Percentiles rank a stretch among this genome's conserved stretches.
Conservation (phyloP, 768 basidiomycete species). For the Coprinopsis marcescibilis region DNA sequence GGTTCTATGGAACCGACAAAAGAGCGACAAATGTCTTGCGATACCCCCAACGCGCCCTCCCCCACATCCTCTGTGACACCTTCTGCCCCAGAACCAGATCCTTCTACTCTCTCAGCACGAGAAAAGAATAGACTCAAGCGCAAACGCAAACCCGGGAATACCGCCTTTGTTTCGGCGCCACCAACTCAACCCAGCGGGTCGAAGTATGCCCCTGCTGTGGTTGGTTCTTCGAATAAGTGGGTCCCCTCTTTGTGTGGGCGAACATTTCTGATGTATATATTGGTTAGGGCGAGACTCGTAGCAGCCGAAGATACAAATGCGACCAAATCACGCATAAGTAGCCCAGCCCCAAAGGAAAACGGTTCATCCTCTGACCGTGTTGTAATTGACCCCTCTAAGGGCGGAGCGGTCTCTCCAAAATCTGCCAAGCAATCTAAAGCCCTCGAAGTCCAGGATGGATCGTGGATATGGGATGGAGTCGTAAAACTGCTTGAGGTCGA, state of each 20-base stretch:
- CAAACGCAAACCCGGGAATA: slow-evolving; percentile 84
- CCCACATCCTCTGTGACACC: slow-evolving; percentile 42
- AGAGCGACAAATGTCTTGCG: slow-evolving; percentile 35
- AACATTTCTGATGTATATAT: slow-evolving; percentile 3
- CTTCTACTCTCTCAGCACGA: slow-evolving; percentile 71
- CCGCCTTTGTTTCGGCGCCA: slow-evolving; percentile 74
- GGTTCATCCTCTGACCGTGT: slow-evolving; percentile 53
- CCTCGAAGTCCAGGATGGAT: slow-evolving; percentile 66
- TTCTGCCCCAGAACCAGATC: slow-evolving; percentile 39
- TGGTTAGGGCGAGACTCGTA: slow-evolving; percentile 65
- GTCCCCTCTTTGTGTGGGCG: slow-evolving; percentile 12
- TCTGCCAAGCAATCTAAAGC: slow-evolving; percentile 71
- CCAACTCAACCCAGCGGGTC: slow-evolving; percentile 54
- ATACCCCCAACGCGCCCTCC: slow-evolving; percentile 46
- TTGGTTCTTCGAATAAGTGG: slow-evolving; percentile 56
- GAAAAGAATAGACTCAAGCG: slow-evolving; percentile 93
- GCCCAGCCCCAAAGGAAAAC: slow-evolving; percentile 43
- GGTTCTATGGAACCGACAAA: slow-evolving; percentile 28
- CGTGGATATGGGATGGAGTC: slow-evolving; percentile 86
- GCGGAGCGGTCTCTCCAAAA: slow-evolving; percentile 79
- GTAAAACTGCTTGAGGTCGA: slow-evolving; percentile 76
- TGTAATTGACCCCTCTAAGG: slow-evolving; percentile 74
- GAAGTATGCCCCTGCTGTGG: slow-evolving; percentile 56
- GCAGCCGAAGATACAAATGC: slow-evolving; percentile 50
- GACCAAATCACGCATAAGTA: slow-evolving; percentile 50